Evolutionary conservation across 768 basidiomycete species (phyloP).

Genomic region (Phlegmacium glaucopus): DNA sequence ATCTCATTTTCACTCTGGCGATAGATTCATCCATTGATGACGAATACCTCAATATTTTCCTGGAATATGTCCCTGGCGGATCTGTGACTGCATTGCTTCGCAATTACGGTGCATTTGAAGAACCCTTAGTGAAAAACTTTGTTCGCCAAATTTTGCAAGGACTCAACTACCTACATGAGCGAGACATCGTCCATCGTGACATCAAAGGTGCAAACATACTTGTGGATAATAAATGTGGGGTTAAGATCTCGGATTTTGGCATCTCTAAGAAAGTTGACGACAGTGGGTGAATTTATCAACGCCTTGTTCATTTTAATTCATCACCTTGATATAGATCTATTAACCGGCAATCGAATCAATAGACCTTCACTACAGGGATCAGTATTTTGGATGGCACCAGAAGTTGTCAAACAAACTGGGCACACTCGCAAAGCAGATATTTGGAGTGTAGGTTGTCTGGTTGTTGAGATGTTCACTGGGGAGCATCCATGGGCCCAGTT

Average conservation of each 20-base stretch:
- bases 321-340: conserved; percentile 29
- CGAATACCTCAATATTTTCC: conserved; percentile 89
- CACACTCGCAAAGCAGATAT: conserved; percentile 94
- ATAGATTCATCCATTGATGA: conserved; percentile 92
- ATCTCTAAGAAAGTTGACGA: conserved; percentile 97
- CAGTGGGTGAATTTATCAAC: conserved; percentile 54
- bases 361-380: conserved; percentile 95
- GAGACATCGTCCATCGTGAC: conserved; percentile 95
- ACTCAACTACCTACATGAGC: conserved; percentile 86
- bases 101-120: conserved; percentile 94
- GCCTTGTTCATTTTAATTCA: neutral
- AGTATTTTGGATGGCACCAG: conserved; percentile 99
- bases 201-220: conserved; percentile 99
- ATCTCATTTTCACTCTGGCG: neutral
- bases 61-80: conserved; percentile 96
- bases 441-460: conserved; percentile 93
- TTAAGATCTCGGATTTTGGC: conserved; percentile 97
- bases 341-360: conserved; percentile 68
- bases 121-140: conserved; percentile 87
- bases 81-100: conserved; percentile 86
- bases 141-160: conserved; percentile 89
- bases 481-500: conserved; percentile 95
- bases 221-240: conserved; percentile 95
- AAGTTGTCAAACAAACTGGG: conserved; percentile 93
- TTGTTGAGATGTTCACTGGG: conserved; percentile 96